Percentiles rank a stretch among this genome's conserved stretches.
phyloP scores from a whole-genome alignment of 2,329 filamentous ascomycete genomes.

The Beauveria bassiana region DNA sequence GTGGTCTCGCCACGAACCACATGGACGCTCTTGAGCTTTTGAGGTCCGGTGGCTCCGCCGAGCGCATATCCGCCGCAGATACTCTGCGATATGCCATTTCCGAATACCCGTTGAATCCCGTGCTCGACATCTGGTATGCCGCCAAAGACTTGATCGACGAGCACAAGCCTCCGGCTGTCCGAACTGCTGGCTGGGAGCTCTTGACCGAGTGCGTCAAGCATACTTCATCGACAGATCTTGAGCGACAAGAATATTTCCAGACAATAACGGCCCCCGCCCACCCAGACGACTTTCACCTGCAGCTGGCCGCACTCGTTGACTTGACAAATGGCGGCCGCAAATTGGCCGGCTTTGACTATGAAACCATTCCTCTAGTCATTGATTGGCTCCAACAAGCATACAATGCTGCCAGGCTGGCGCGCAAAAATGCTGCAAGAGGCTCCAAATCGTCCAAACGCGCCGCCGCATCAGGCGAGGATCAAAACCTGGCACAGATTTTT shows the following conservation, averaged over 20 bases:
- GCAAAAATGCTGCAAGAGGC: slow-evolving; percentile 36
- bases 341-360: slow-evolving; percentile 59
- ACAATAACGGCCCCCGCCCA: slow-evolving; percentile 49
- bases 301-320: slow-evolving; percentile 55
- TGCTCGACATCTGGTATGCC: slow-evolving; percentile 58
- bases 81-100: slow-evolving; percentile 48
- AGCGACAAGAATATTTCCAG: slow-evolving; percentile 58
- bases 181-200: slow-evolving; percentile 57
- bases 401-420: slow-evolving; percentile 41
- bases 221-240: slow-evolving; percentile 54
- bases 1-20: slow-evolving; percentile 43
- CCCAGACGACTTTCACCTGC: slow-evolving; percentile 57
- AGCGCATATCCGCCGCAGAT: slow-evolving; percentile 50
- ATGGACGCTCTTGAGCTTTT: slow-evolving; percentile 48
- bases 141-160: slow-evolving; percentile 57
- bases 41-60: slow-evolving; percentile 41
- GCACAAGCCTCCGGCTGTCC: slow-evolving; percentile 43
- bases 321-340: slow-evolving; percentile 55
- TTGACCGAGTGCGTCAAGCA: slow-evolving; percentile 59
- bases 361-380: slow-evolving; percentile 54
- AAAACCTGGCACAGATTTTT: slow-evolving; percentile 57
- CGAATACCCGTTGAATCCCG: slow-evolving; percentile 51
- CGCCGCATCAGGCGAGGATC: slow-evolving; percentile 44
- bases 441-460: slow-evolving; percentile 32
- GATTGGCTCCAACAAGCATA: slow-evolving; percentile 53